A percentile compares a stretch with the other conserved stretches of the same genome.
These are phyloP conservation scores for Magnolia officinalis DNA, from an alignment of 164 flowering plant genomes.

Conservation along the genomic window DNA sequence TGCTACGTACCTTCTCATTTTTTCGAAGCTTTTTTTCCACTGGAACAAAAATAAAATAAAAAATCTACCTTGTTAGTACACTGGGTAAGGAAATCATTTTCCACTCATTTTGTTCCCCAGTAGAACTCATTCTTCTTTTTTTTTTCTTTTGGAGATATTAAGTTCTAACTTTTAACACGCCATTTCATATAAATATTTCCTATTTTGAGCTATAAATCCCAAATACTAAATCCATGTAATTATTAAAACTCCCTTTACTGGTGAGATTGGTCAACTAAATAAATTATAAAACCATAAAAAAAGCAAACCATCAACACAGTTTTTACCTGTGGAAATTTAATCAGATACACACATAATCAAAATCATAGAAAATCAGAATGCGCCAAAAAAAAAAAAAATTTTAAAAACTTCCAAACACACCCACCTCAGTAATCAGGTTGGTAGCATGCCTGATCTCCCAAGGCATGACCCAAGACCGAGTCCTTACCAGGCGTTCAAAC, in stretches of 20 bases:
- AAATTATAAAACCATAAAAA: no score
- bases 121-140: neutral
- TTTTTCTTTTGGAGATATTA: neutral
- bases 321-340: neutral
- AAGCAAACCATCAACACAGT: neutral
- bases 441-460: no score
- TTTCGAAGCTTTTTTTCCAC: no score
- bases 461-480: no score
- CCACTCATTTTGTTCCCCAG: neutral
- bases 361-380: neutral
- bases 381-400: neutral
- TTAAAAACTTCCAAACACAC: no score
- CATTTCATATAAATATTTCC: neutral
- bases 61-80: no score
- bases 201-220: neutral
- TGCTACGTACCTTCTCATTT: no score
- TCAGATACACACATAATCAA: neutral
- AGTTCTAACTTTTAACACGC: neutral
- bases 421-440: no score
- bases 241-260: neutral
- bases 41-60: no score
- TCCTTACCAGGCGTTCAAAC: neutral
- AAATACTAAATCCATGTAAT: neutral
- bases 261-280: neutral
- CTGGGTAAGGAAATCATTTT: no score